Evolutionary conservation across 768 basidiomycete species (phyloP), one percentile per base, ranked within the genome.

Genomic region (Amanita polypyramis): DNA sequence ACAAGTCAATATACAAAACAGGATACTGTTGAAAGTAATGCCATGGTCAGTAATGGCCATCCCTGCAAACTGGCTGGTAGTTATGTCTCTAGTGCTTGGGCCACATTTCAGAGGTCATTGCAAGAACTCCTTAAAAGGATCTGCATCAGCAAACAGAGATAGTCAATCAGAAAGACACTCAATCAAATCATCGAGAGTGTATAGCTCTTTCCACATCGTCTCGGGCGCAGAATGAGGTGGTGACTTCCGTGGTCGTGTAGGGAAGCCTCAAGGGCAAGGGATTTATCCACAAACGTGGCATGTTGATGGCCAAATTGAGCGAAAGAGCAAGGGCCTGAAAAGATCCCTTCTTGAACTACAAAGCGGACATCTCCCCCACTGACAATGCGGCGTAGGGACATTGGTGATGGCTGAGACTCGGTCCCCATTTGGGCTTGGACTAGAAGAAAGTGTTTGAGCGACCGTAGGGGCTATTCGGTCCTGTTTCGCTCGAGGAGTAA

Each of bases 251-350:
- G 25, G 50, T 51, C 36, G 33, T 21, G 45, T 47, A 51, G 50
- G 45, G 47, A 51, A 36, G 50, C 50, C 45, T 47, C 45, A 38
- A 51, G 48, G 45, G 50, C 45, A 33, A 51, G 45, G 20, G 50
- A 47, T 40, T 51, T 51, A 40, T 51, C 50, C 21, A 51, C 47
- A 35, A 51, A 51, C 33, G 50, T 52, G 51, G 47, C 51, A 43
- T 52, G 42, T 40, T 36, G 25, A 21, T 42, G 4, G 47, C 11
- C 35, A 43, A 52, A 51, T 4, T 51, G 5, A 17, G 45, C 19
- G n/a, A 51, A 51, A 39, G 40, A 52, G 47, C 47, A 41, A 48
- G 47, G 51, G 36, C 46, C 38, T 23, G 51, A 39, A 32, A 5
- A 52, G 45, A 52, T 41, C 46, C 36, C 23, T 21, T 37, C 30